phyloP scores from a whole-genome alignment of 2,329 filamentous ascomycete species.

The Nectriaceae sp. region DNA sequence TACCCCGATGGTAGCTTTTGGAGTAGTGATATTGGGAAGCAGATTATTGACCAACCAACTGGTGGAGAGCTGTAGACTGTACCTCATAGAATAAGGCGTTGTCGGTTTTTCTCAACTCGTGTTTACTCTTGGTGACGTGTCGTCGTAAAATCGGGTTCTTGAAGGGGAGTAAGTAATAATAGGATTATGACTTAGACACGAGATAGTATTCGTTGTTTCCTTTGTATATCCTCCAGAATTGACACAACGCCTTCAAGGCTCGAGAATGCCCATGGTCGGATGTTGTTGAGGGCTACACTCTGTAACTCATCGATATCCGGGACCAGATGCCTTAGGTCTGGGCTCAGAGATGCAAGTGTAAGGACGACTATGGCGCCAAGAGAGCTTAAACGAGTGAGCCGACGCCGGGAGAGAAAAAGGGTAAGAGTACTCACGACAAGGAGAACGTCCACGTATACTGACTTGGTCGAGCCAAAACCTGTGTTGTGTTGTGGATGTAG shows the following conservation, averaged over 20 bases:
- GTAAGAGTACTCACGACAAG: constrained; percentile 22
- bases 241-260: constrained; percentile 30
- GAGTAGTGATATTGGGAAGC: constrained; percentile 29
- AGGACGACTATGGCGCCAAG: constrained; percentile 34
- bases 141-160: background rate
- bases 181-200: constrained; percentile 11
- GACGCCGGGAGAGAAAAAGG: no score
- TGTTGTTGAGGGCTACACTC: constrained; percentile 27
- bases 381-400: constrained; percentile 21
- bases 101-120: background rate
- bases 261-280: constrained; percentile 29
- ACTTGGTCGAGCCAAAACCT: constrained; percentile 30
- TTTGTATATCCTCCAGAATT: constrained; percentile 31
- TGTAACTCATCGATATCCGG: constrained; percentile 33
- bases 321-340: constrained; percentile 27
- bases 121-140: background rate
- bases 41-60: constrained; percentile 34
- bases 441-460: constrained; percentile 38
- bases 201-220: constrained; percentile 25
- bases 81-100: background rate
- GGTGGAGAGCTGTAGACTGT: constrained; percentile 27
- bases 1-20: constrained; percentile 34
- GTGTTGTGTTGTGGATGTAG: constrained; percentile 30
- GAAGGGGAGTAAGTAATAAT: background rate
- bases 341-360: constrained; percentile 32